These are phyloP conservation scores for Raphanus sativus DNA, from an alignment of 345 rosid species.

Conservation along the genomic window DNA sequence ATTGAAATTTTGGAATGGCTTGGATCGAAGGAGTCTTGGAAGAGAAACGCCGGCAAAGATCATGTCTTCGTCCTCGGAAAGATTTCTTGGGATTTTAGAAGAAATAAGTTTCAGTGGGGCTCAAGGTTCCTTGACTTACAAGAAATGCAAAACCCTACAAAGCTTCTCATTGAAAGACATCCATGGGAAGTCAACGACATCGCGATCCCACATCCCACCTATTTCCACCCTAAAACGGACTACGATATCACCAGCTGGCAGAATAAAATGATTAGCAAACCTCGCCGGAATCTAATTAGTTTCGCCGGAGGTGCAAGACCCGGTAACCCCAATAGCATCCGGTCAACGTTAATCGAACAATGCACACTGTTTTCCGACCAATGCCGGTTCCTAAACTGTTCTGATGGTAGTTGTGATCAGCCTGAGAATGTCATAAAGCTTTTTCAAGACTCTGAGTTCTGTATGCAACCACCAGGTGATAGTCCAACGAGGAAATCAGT, in stretches of 20 bases:
- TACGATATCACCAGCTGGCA: slow-evolving; percentile 62
- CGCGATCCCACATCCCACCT: slow-evolving; percentile 78
- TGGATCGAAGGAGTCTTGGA: slow-evolving; percentile 52
- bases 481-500: slow-evolving; percentile 60
- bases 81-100: slow-evolving; percentile 87
- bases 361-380: slow-evolving; percentile 39
- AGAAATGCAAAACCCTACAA: slow-evolving; percentile 69
- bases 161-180: slow-evolving; percentile 71
- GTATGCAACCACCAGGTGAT: slow-evolving; percentile 78
- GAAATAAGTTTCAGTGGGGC: slow-evolving; percentile 60
- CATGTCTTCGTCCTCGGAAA: slow-evolving; percentile 76
- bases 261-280: slow-evolving; percentile 39
- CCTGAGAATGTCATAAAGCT: slow-evolving; percentile 45
- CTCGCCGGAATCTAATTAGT: slow-evolving; percentile 49
- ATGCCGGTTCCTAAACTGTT: slow-evolving; percentile 57
- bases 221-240: slow-evolving; percentile 67
- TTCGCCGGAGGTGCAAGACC: slow-evolving; percentile 74
- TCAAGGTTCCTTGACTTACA: slow-evolving; percentile 55
- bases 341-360: slow-evolving; percentile 57
- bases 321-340: slow-evolving; percentile 50
- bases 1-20: slow-evolving; percentile 68
- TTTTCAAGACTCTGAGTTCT: slow-evolving; percentile 68
- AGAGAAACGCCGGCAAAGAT: slow-evolving; percentile 55
- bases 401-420: slow-evolving; percentile 44
- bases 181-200: slow-evolving; percentile 71